Percentiles rank a stretch among this genome's conserved stretches.
Conservation (phyloP, 2,329 filamentous ascomycete species). For the Neonectria coccinea region DNA sequence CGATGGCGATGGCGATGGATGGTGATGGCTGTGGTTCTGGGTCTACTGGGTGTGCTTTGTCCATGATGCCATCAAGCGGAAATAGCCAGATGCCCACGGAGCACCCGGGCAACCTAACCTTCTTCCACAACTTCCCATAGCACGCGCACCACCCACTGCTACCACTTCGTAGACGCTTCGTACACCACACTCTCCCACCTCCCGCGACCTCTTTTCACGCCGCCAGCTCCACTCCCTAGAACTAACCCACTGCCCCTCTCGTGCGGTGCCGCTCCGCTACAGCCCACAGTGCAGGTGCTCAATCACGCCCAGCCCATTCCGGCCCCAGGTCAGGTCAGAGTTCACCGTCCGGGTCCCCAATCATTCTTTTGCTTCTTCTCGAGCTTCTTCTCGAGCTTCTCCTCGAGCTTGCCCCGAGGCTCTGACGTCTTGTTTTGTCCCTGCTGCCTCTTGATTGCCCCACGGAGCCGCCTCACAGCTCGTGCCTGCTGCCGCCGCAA, state of each 20-base stretch:
- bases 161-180: background rate
- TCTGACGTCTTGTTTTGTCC: slow-evolving; percentile 31
- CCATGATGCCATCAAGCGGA: slow-evolving; percentile 27
- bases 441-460: slow-evolving; percentile 25
- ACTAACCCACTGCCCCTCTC: background rate
- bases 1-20: no score
- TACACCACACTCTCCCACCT: background rate
- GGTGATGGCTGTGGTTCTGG: background rate
- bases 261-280: slow-evolving; percentile 17
- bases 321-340: slow-evolving; percentile 45
- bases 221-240: background rate
- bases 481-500: slow-evolving; percentile 33
- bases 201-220: slow-evolving; percentile 4
- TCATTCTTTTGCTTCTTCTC: slow-evolving; percentile 37
- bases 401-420: slow-evolving; percentile 21
- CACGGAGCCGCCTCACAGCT: slow-evolving; percentile 10
- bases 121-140: background rate
- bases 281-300: slow-evolving; percentile 30
- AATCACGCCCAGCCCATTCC: slow-evolving; percentile 41
- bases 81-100: slow-evolving; percentile 8
- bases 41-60: slow-evolving; percentile 16
- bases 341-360: slow-evolving; percentile 44
- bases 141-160: background rate
- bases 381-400: slow-evolving; percentile 31
- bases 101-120: background rate